Base-by-base conservation (phyloP, 495 filamentous ascomycete species). In the Elasticomyces elasticus region DNA sequence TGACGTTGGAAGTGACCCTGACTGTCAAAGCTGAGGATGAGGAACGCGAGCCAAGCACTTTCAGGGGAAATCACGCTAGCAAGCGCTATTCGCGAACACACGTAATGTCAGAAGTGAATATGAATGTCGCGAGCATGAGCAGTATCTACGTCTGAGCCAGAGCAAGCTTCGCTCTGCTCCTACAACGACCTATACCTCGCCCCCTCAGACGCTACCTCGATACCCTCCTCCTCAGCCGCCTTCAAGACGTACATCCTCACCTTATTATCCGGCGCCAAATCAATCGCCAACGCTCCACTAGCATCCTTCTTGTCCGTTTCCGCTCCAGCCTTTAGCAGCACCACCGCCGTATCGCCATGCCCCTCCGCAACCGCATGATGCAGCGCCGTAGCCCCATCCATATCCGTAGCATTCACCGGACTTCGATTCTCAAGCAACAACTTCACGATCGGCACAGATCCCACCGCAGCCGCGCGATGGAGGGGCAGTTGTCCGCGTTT, bases 311-410 rank as follows among this genome's bases (percentile, higher is more conserved):
- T 89, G 54, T 88, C 85, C 5, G 77, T 77, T 66, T 90, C 89
- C 0, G 90, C 90, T 0, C 92, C 91, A 0, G 83, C 83, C 64
- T 85, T 94, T 25, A 98, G 68, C 46, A 98, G 66, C 13, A 83
- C 72, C 22, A 95, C 71, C 0, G 91, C 92, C 0, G 89, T 80
- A 69, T 95, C 87, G 0, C 90, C 92, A 67, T 95, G 90, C 0
- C 92, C 92, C 67, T 98, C 92, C 0, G 87, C 85, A 55, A 96
- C 78, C 1, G 71, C 92, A 71, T 99, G 94, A 69, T 99, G 92
- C 64, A 99, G 70, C 13, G 90, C 81, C 30, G 94, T 97, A 53
- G 85, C 75, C 1, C 91, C 90, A 51, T 86, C 79, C 10, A 72
- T 71, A 71, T 99, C 92, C n/a, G 82, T 84, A 15, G 89, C 83